Conservation (phyloP, 768 basidiomycete species). For the Xerocomellus intermedius region DNA sequence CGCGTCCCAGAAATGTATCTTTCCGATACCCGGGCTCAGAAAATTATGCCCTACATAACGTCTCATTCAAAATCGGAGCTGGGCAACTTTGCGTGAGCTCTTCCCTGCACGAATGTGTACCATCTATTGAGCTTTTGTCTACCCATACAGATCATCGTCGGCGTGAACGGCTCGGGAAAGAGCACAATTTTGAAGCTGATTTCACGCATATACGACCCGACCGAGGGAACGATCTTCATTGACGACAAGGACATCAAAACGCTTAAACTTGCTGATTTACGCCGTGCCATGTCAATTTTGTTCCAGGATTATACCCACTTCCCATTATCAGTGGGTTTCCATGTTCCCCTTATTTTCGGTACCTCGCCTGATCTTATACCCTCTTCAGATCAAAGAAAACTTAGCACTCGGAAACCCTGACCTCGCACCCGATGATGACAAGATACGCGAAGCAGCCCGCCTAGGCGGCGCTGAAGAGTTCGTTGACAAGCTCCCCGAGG, state of each 20-base stretch:
- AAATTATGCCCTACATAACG: constrained; percentile 51
- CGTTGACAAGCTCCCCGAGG: constrained; percentile 60
- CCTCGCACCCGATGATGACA: constrained; percentile 50
- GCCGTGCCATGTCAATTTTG: constrained; percentile 67
- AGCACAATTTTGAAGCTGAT: constrained; percentile 78
- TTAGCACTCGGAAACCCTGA: constrained; percentile 71
- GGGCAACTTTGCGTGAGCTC: constrained; percentile 72
- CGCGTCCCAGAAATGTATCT: constrained; percentile 54
- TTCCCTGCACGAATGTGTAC: neutral
- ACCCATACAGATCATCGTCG: constrained; percentile 64
- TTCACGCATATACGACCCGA: constrained; percentile 65
- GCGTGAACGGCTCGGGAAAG: constrained; percentile 78
- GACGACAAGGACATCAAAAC: constrained; percentile 61
- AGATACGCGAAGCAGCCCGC: constrained; percentile 60
- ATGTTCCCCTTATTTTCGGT: neutral
- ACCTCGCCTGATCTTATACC: neutral
- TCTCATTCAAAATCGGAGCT: constrained; percentile 66
- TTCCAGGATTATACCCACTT: constrained; percentile 84
- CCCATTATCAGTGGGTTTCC: constrained; percentile 61
- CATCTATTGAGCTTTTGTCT: neutral
- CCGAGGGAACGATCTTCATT: constrained; percentile 65
- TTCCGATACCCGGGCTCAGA: constrained; percentile 63
- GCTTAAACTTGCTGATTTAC: constrained; percentile 60
- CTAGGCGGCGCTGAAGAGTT: constrained; percentile 70
- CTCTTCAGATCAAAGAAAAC: constrained; percentile 68